A percentile compares a stretch with the other conserved stretches of the same genome.
Evolutionary conservation across 768 basidiomycete genomes (phyloP).

Genomic region (Rhodosporidiobolus odoratus): DNA sequence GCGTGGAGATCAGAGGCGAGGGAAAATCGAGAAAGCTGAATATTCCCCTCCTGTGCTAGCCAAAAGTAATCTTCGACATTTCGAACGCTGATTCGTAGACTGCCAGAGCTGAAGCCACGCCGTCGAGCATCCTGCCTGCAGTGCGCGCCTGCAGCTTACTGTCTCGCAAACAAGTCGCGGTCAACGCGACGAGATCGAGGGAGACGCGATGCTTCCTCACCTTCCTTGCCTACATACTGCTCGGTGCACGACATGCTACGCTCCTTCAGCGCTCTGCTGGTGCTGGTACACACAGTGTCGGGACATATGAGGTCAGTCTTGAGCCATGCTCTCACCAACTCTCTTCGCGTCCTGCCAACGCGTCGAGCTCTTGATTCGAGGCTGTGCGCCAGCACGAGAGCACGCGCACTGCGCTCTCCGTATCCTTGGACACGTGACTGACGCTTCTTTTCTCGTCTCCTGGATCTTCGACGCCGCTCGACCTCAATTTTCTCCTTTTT

Average conservation of each 20-base stretch:
- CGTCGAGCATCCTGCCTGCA: no score
- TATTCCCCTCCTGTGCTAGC: no score
- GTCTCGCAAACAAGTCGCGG: no score
- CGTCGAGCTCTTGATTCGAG: neutral
- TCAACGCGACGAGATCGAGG: neutral
- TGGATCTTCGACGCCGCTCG: neutral
- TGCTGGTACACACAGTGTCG: neutral
- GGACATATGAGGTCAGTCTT: constrained; percentile 15
- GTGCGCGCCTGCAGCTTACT: no score
- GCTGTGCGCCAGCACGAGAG: neutral
- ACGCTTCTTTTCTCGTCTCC: neutral
- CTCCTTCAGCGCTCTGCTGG: neutral
- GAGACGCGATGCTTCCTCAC: neutral
- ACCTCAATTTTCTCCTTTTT: neutral
- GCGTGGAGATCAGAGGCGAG: no score
- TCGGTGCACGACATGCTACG: neutral
- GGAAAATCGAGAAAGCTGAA: no score
- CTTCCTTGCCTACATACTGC: neutral
- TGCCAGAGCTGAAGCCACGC: no score
- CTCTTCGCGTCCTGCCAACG: neutral
- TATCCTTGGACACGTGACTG: neutral
- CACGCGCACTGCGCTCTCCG: neutral
- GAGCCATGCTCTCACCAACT: neutral
- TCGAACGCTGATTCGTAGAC: no score
- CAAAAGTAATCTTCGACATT: no score